phyloP scores from a whole-genome alignment of 2,329 filamentous ascomycete species.

The Nemania abortiva region DNA sequence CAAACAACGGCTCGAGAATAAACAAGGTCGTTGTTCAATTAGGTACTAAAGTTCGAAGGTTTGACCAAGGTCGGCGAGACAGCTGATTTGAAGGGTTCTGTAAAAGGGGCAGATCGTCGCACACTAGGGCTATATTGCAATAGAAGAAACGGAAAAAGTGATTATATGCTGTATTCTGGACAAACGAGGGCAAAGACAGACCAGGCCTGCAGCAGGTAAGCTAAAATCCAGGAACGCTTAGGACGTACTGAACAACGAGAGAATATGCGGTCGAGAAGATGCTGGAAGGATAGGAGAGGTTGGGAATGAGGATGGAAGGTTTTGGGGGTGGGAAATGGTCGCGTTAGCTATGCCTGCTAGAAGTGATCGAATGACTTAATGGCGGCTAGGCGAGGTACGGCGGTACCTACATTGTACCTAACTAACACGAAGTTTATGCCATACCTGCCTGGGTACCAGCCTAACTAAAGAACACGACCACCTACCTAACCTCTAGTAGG shows the following conservation, averaged over 20 bases:
- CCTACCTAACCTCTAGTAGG: neutral
- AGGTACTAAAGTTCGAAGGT: conserved; percentile 28
- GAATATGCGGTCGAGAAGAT: conserved; percentile 35
- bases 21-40: conserved; percentile 36
- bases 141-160: conserved; percentile 16
- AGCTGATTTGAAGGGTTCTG: conserved; percentile 24
- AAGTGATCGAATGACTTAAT: conserved; percentile 32
- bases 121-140: conserved; percentile 22
- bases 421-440: conserved; percentile 9
- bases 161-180: conserved; percentile 34
- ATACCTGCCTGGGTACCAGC: conserved; percentile 5
- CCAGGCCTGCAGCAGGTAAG: conserved; percentile 28
- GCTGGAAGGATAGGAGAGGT: conserved; percentile 37
- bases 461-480: conserved; percentile 5
- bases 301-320: conserved; percentile 37
- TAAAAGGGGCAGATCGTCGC: conserved; percentile 30
- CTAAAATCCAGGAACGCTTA: conserved; percentile 29
- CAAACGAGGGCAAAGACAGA: conserved; percentile 26
- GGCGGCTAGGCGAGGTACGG: conserved; percentile 27
- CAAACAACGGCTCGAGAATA: conserved; percentile 14
- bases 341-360: conserved; percentile 21
- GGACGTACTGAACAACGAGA: conserved; percentile 32
- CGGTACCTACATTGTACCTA: conserved; percentile 14
- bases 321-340: conserved; percentile 32
- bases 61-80: conserved; percentile 34